Base-by-base conservation (phyloP, 495 filamentous ascomycete genomes). In the Hypomontagnella submonticulosa region DNA sequence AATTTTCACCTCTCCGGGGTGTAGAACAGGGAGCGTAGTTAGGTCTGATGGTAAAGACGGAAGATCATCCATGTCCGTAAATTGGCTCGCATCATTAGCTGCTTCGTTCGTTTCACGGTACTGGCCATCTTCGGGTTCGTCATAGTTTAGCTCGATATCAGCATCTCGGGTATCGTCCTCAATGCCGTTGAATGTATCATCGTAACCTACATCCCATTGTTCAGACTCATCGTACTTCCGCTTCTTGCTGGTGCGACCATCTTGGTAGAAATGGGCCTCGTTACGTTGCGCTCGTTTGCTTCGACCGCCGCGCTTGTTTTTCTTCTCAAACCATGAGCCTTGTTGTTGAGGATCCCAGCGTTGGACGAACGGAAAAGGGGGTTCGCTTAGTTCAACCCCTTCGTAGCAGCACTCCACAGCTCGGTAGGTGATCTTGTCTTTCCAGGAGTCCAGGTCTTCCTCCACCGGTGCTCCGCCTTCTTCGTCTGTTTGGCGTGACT, bases 331-430 rank as follows among this genome's bases (percentile, higher is more conserved):
- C 66, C 71, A 70, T 3, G 49, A 66, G 27, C 60, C 57, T 66
- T 87, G 79, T 57, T 93, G 90, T 52, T 91, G 88, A 3, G 83
- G 79, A 75, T 97, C 91, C 93, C 92, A 97, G 51, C 90, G 87
- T 73, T 96, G 92, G 10, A 88, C 78, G 66, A 98, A 99, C 0
- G 95, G 95, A 71, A 96, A 98, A 2, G 91, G 90, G 0, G 95
- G 93, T 16, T 88, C 83, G 55, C 85, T 92, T 32, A 97, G 80
- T 56, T 86, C 77, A 47, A 93, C 78, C n/a, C 86, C 87, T 18
- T 92, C 87, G 48, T 87, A 77, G 61, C 89, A 84, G 73, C 95
- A 97, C 72, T 99, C 95, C 9, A 92, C 89, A 43, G 92, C 94
- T 47, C 80, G 80, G 51, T 83, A 85, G 38, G 79, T 83, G 34